Base-by-base conservation (phyloP, 2,329 filamentous ascomycete genomes). In the Tolypocladium nubicola region DNA sequence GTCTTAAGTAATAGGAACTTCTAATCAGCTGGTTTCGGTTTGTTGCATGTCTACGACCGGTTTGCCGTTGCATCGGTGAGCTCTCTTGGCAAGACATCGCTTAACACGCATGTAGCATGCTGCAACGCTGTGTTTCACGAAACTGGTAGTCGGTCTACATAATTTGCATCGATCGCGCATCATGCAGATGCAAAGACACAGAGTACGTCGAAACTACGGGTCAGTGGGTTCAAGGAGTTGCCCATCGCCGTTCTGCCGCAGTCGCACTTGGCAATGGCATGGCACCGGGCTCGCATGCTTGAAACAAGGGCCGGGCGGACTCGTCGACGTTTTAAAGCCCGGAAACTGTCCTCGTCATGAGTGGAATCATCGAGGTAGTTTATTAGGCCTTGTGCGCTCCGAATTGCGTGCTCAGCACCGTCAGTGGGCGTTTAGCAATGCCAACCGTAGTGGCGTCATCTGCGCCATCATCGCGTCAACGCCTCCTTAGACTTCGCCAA, bases 401-500 rank as follows among this genome's bases (percentile, higher is more conserved):
- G 13, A 13, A 56, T 56, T 49, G 50, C 55, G 55, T 56, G 55
- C 55, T 56, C 23, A 11, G 35, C 35, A 16, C 35, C 21, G 37
- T 26, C 33, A 6, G 43, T 30, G 19, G 41, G 47, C 35, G 47
- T 30, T 35, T 33, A 13, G 47, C 4, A 35, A 13, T 21, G 2
- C 47, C 37, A 43, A n/a, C 16, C 19, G 38, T 19, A 40, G 53
- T 63, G 61, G 59, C 61, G 61, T 62, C 59, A 63, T 63, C 54
- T 50, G 57, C 57, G 52, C 60, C 57, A 55, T 55, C 58, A 62
- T 62, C 59, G 37, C 61, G 59, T 62, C 60, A 61, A 59, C 55
- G 47, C 40, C 9, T 21, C 26, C 38, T n/a, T 7, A 19, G 26
- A 39, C 16, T 16, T n/a, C 9, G 7, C 4, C 26, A 2, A 26